A percentile compares a stretch with the other conserved stretches of the same genome.
Evolutionary conservation across 106 monocot genomes (phyloP).

Genomic region (Apostasia shenzhenica): DNA sequence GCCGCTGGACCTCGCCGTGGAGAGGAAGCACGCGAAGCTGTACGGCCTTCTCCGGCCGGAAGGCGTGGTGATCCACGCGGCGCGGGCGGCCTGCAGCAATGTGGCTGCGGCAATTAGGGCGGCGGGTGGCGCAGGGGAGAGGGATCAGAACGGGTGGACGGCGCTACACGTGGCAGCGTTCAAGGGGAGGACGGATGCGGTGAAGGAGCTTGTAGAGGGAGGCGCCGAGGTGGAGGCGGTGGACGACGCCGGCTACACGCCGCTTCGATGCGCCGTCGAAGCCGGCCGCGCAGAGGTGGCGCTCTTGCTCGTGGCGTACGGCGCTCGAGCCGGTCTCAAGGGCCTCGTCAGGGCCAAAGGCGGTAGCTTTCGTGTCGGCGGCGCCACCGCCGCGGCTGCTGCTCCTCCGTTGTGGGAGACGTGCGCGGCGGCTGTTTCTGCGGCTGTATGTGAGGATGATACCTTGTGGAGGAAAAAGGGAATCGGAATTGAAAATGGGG

Average conservation of each 20-base stretch:
- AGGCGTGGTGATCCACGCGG: conserved; percentile 9
- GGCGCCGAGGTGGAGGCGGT: conserved; percentile 18
- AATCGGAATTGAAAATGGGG: no score
- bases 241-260: conserved; percentile 31
- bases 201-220: conserved; percentile 9
- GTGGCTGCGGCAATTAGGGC: background rate
- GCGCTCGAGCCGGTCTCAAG: conserved; percentile 20
- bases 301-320: conserved; percentile 15
- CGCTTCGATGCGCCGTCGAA: conserved; percentile 27
- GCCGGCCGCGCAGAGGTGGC: conserved; percentile 19
- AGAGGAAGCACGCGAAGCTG: conserved; percentile 14
- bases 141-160: conserved; percentile 43
- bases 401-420: no score
- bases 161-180: conserved; percentile 31
- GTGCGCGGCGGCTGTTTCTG: no score
- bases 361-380: background rate
- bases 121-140: conserved; percentile 7
- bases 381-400: no score
- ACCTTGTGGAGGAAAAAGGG: no score
- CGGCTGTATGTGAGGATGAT: no score
- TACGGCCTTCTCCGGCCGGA: conserved; percentile 16
- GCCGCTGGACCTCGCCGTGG: conserved; percentile 30
- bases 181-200: conserved; percentile 18
- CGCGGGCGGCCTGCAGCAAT: conserved; percentile 4
- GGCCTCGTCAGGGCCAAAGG: conserved; percentile 2